Evolutionary conservation across 306 rosid species (phyloP).

Genomic region (Arachis stenosperma): DNA sequence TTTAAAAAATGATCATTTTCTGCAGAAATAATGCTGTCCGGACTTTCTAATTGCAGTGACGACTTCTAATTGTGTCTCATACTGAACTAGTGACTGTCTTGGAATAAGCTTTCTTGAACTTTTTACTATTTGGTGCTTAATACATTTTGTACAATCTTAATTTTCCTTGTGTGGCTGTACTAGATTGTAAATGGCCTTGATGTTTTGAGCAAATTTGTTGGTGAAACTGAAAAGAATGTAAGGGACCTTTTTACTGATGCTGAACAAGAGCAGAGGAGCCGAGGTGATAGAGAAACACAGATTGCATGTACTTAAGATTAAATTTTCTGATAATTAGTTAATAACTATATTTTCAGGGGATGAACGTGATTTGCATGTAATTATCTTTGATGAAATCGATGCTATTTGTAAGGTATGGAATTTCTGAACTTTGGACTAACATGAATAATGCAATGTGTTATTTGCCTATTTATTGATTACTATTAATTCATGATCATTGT

Average conservation of each 20-base stretch:
- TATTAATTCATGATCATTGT: background rate
- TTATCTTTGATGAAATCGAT: too few relatives aligned
- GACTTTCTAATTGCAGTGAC: too few relatives aligned
- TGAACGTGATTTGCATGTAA: too few relatives aligned
- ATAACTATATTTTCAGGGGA: background rate
- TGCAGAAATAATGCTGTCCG: too few relatives aligned
- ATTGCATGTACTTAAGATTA: slow-evolving; percentile 24
- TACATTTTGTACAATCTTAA: slow-evolving; percentile 7
- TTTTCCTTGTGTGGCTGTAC: slow-evolving; percentile 32
- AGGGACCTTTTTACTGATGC: slow-evolving; percentile 99
- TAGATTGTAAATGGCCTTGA: slow-evolving; percentile 99
- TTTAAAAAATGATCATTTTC: too few relatives aligned
- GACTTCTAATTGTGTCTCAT: too few relatives aligned
- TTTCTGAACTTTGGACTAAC: slow-evolving; percentile 29
- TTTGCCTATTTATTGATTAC: slow-evolving; percentile 26
- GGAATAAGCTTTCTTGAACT: too few relatives aligned
- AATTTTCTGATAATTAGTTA: slow-evolving; percentile 40
- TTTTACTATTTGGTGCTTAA: slow-evolving; percentile 21
- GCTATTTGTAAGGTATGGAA: too few relatives aligned
- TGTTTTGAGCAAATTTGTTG: slow-evolving; percentile 93
- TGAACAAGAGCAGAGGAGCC: slow-evolving; percentile 86
- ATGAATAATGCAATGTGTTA: slow-evolving; percentile 25
- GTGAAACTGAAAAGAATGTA: slow-evolving; percentile 97
- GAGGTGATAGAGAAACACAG: slow-evolving; percentile 57
- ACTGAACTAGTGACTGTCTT: too few relatives aligned